These are phyloP conservation scores for Pleurotus djamor DNA, from an alignment of 768 basidiomycete species.

Conservation along the genomic window DNA sequence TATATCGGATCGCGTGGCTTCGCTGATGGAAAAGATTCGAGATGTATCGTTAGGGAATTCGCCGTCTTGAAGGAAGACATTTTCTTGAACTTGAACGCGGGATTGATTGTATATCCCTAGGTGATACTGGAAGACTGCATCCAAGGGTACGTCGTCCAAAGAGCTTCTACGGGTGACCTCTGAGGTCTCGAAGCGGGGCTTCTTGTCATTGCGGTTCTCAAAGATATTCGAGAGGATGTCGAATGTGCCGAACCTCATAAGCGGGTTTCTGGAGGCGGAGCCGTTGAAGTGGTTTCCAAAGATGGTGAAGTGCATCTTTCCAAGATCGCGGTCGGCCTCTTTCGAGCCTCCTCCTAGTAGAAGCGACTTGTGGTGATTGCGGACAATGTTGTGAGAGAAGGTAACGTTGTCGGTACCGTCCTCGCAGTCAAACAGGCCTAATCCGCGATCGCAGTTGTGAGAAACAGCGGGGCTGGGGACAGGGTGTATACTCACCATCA, in stretches of 20 bases:
- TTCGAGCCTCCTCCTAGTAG: constrained; percentile 13
- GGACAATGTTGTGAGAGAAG: constrained; percentile 16
- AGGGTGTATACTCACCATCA: constrained; percentile 8
- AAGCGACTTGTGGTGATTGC: constrained; percentile 16
- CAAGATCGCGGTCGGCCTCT: constrained; percentile 13
- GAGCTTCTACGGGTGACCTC: not conserved
- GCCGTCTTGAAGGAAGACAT: constrained; percentile 15
- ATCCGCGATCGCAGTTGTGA: not conserved
- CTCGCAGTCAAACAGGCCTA: constrained; percentile 14
- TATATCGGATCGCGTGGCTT: constrained; percentile 9
- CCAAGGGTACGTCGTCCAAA: constrained; percentile 7
- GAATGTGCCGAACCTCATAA: constrained; percentile 16
- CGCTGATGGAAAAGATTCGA: constrained; percentile 12
- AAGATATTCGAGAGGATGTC: constrained; percentile 15
- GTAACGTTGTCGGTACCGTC: constrained; percentile 17
- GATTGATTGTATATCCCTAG: constrained; percentile 14
- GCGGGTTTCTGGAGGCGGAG: constrained; percentile 14
- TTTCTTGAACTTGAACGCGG: constrained; percentile 12
- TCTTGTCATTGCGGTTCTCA: constrained; percentile 9
- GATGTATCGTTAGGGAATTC: constrained; percentile 9
- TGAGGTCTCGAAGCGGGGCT: not conserved
- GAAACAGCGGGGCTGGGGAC: too few relatives aligned
- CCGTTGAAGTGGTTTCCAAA: constrained; percentile 15
- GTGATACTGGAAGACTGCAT: constrained; percentile 13
- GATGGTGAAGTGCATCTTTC: constrained; percentile 15